phyloP scores from a whole-genome alignment of 2,329 filamentous ascomycete species.

The Paracoccidioides lutzii region DNA sequence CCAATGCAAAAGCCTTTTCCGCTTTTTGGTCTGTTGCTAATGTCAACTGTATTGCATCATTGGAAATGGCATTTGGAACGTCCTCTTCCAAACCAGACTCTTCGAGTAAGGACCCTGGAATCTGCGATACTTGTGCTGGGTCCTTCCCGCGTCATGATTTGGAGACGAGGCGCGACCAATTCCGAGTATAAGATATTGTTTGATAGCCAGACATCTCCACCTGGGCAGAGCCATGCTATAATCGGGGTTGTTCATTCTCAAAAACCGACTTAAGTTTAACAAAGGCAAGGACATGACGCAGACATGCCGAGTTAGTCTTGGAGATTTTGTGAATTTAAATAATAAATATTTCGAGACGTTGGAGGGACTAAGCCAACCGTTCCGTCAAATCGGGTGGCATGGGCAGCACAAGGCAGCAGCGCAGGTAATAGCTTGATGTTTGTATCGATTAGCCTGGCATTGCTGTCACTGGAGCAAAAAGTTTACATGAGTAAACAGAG shows the following conservation, averaged over 20 bases:
- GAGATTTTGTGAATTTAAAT: background rate
- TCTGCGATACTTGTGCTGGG: background rate
- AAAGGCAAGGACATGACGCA: background rate
- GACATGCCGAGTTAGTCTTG: background rate
- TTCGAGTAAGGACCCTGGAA: background rate
- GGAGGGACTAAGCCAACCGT: too few species aligned
- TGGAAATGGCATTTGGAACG: background rate
- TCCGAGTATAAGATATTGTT: background rate
- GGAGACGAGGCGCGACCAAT: background rate
- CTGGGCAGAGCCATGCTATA: background rate
- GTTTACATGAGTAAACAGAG: too few species aligned
- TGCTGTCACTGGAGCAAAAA: too few species aligned
- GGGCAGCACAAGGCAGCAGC: too few species aligned
- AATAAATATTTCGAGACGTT: background rate
- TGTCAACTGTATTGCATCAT: background rate
- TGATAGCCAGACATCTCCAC: background rate
- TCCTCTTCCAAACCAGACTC: background rate
- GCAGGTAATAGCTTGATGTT: too few species aligned
- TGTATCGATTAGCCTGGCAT: too few species aligned
- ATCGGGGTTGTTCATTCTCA: constrained; percentile 1
- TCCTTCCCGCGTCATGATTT: background rate
- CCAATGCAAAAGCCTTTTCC: background rate
- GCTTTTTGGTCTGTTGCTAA: background rate
- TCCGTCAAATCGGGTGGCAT: too few species aligned
- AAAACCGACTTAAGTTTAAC: background rate